phyloP scores from a whole-genome alignment of 176 grass and related monocot species.

The Rhynchospora breviuscula region DNA sequence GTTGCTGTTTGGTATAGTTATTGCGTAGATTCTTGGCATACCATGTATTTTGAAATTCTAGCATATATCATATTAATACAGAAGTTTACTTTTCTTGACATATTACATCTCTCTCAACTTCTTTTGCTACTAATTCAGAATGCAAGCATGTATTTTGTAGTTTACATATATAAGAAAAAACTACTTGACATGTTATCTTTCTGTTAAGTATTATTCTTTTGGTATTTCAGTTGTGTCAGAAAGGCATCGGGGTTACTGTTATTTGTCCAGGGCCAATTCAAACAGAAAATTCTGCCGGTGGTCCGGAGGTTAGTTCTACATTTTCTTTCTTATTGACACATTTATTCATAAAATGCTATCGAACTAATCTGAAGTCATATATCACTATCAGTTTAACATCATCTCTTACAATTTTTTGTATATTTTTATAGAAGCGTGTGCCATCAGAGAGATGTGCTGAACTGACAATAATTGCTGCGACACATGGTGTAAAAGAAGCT shows the following conservation, averaged over 20 bases:
- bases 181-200: neutral
- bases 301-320: constrained; percentile 53
- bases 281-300: constrained; percentile 48
- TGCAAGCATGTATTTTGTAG: constrained; percentile 1
- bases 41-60: neutral
- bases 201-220: constrained; percentile 26
- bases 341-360: neutral
- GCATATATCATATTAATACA: neutral
- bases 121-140: neutral
- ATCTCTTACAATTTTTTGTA: constrained; percentile 13
- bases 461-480: constrained; percentile 80
- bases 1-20: neutral
- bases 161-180: neutral
- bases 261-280: constrained; percentile 85
- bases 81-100: neutral
- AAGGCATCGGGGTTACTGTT: constrained; percentile 88
- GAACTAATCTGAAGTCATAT: neutral
- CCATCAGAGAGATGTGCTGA: constrained; percentile 83
- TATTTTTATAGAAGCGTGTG: constrained; percentile 57
- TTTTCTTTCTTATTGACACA: neutral
- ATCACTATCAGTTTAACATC: neutral
- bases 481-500: constrained; percentile 92
- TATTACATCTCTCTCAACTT: neutral
- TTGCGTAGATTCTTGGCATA: neutral
- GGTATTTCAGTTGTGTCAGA: constrained; percentile 62